These are phyloP conservation scores for Rhodotorula mucilaginosa DNA, from an alignment of 1,284 basidiomycete species.

Conservation along the genomic window DNA sequence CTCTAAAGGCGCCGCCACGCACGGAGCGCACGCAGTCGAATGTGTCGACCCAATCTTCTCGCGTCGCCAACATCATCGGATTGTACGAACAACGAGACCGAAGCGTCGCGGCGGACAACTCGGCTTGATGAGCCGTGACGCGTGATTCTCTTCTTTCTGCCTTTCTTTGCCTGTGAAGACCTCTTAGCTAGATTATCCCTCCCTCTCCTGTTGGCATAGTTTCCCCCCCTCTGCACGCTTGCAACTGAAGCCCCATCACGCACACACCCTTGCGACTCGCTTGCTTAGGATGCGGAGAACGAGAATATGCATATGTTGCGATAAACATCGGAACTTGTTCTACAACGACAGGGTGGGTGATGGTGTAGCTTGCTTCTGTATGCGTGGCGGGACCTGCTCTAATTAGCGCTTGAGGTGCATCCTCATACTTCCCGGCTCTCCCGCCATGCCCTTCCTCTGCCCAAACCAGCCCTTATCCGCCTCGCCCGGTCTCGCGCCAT, in stretches of 20 bases:
- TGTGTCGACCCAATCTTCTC: conserved; percentile 15
- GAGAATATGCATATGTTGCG: not conserved
- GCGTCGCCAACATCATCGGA: conserved; percentile 29
- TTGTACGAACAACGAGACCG: conserved; percentile 28
- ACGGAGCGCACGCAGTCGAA: conserved; percentile 3
- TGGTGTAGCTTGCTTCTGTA: not conserved
- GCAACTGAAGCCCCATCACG: no score
- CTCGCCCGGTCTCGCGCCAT: conserved; percentile 16
- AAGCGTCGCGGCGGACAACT: not conserved
- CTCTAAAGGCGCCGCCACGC: not conserved
- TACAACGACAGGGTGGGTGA: not conserved
- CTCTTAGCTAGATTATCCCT: no score
- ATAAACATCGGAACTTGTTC: not conserved
- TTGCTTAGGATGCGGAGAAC: no score
- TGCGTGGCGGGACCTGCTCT: not conserved
- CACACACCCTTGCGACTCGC: no score
- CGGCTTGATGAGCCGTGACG: not conserved
- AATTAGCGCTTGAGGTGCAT: conserved; percentile 8
- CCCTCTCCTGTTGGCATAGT: no score
- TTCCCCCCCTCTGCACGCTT: no score
- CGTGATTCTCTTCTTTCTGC: no score
- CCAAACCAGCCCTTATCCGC: conserved; percentile 9
- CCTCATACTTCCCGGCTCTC: conserved; percentile 16
- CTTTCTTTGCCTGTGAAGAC: no score
- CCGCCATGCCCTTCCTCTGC: conserved; percentile 12